phyloP scores from a whole-genome alignment of 352 stramenopile genomes.

The Phytophthora litchii region DNA sequence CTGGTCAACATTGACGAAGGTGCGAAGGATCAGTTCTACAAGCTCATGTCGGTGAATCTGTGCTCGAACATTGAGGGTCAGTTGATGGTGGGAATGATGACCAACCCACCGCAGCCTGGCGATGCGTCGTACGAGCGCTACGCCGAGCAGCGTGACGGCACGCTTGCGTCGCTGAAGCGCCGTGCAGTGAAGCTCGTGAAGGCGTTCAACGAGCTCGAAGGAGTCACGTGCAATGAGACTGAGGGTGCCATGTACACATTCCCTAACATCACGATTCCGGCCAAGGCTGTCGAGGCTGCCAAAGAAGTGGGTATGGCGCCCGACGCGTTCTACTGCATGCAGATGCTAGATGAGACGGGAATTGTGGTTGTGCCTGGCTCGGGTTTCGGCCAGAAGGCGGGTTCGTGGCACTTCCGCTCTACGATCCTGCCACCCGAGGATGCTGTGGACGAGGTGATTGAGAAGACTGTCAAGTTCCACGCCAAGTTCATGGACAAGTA shows the following conservation, averaged over 20 bases:
- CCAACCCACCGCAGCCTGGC: slow-evolving; percentile 92
- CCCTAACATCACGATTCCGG: slow-evolving; percentile 92
- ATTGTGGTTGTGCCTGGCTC: slow-evolving; percentile 98
- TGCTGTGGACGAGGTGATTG: slow-evolving; percentile 94
- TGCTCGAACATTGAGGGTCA: slow-evolving; percentile 98
- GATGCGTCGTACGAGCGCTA: slow-evolving; percentile 92
- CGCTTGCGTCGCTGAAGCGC: slow-evolving; percentile 94
- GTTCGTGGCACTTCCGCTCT: slow-evolving; percentile 98
- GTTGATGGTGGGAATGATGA: slow-evolving; percentile 98
- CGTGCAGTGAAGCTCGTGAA: slow-evolving; percentile 93
- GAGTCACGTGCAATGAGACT: slow-evolving; percentile 96
- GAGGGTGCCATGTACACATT: slow-evolving; percentile 99
- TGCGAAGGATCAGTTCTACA: slow-evolving; percentile 98
- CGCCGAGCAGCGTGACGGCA: slow-evolving; percentile 89
- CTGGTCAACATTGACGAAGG: slow-evolving; percentile 93
- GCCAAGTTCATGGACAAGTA: slow-evolving; percentile 96
- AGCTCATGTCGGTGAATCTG: slow-evolving; percentile 97
- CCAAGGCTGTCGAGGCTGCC: slow-evolving; percentile 86
- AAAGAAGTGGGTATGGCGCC: slow-evolving; percentile 76
- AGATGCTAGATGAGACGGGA: slow-evolving; percentile 96
- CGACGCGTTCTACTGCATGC: slow-evolving; percentile 97
- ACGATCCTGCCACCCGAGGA: slow-evolving; percentile 99
- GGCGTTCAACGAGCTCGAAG: slow-evolving; percentile 96
- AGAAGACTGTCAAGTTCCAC: slow-evolving; percentile 96
- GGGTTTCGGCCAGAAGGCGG: slow-evolving; percentile 96